Conservation (phyloP, 116 monocot genomes). For the Trichopus zeylanicus region DNA sequence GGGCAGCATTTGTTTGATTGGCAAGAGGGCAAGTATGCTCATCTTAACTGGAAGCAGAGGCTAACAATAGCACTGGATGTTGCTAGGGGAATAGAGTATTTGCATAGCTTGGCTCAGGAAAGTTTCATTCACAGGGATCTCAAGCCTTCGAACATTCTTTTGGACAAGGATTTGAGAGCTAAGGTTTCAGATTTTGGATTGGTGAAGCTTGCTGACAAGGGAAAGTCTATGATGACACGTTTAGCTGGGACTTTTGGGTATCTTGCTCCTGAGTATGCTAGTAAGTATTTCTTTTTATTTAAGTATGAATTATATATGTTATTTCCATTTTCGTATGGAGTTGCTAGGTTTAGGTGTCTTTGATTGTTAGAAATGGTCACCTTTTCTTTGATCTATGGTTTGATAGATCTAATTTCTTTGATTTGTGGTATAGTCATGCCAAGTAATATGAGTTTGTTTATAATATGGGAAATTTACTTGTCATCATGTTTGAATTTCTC, state of each 20-base stretch:
- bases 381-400: no score
- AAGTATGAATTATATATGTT: neutral
- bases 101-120: conserved; percentile 54
- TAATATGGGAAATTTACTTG: no score
- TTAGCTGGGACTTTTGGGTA: conserved; percentile 61
- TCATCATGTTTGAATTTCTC: no score
- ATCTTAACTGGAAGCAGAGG: conserved; percentile 50
- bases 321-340: neutral
- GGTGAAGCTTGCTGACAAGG: conserved; percentile 41
- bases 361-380: neutral
- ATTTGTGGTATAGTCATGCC: no score
- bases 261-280: conserved; percentile 56
- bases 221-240: conserved; percentile 35
- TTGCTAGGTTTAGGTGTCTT: neutral
- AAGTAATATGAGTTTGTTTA: no score
- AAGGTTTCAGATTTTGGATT: conserved; percentile 65
- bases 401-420: no score
- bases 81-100: conserved; percentile 52
- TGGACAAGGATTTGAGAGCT: conserved; percentile 39
- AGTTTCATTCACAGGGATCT: conserved; percentile 59
- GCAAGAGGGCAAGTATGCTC: conserved; percentile 1
- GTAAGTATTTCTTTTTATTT: conserved; percentile 17
- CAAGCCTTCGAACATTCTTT: conserved; percentile 58
- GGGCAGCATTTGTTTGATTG: conserved; percentile 41
- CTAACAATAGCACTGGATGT: conserved; percentile 53